Percentiles rank a stretch among this genome's conserved stretches.
Evolutionary conservation across 2,329 filamentous ascomycete species (phyloP).

Genomic region (Fusarium foetens): DNA sequence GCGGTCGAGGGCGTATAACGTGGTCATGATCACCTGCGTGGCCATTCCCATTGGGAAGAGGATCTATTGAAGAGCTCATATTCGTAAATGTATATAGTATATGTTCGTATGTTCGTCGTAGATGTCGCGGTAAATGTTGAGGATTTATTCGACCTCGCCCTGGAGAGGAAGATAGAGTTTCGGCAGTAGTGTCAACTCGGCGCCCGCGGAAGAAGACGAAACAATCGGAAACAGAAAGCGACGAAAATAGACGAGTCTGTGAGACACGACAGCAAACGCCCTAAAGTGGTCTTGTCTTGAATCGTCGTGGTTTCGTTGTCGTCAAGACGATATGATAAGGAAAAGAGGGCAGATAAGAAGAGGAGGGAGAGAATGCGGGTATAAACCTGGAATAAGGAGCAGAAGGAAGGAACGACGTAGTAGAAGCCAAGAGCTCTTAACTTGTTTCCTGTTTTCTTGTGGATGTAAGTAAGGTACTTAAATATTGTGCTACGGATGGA

Average conservation of each 20-base stretch:
- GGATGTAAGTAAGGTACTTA: neutral
- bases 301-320: neutral
- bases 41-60: conserved; percentile 44
- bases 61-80: conserved; percentile 48
- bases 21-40: conserved; percentile 50
- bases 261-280: conserved; percentile 16
- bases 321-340: conserved; percentile 5
- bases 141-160: conserved; percentile 11
- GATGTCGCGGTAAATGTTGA: conserved; percentile 14
- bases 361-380: neutral
- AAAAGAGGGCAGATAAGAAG: neutral
- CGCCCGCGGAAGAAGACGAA: conserved; percentile 2
- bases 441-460: conserved; percentile 20
- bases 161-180: neutral
- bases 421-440: conserved; percentile 23
- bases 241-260: conserved; percentile 4
- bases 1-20: conserved; percentile 60
- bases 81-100: neutral
- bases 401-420: conserved; percentile 16
- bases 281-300: conserved; percentile 4
- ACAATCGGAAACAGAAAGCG: neutral
- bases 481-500: neutral
- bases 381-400: neutral
- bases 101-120: neutral
- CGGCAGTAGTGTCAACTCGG: conserved; percentile 1